phyloP scores from a whole-genome alignment of 139 green algal genomes.

The Chlorella sp. region DNA sequence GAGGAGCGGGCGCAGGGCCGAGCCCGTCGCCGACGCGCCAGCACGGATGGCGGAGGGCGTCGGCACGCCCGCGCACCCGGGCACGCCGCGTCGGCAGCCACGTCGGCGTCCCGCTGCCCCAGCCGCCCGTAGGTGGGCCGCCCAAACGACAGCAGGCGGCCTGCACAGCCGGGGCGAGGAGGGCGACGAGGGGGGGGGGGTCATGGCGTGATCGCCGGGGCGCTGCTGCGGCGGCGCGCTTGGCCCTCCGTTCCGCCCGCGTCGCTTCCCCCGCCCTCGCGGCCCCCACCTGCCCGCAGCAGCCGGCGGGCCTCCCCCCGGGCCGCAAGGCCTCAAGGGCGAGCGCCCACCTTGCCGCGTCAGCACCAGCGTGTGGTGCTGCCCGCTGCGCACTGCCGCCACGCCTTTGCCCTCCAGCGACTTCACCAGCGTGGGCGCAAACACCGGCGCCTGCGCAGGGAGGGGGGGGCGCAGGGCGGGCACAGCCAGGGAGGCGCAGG shows the following conservation, averaged over 20 bases:
- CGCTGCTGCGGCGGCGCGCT: no score
- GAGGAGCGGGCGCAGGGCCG: no score
- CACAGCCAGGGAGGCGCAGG: not conserved
- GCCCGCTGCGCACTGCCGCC: slow-evolving; percentile 48
- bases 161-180: not conserved
- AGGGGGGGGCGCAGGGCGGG: not conserved
- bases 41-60: no score
- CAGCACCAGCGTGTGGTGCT: slow-evolving; percentile 86
- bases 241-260: no score
- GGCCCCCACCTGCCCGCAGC: no score
- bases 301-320: no score
- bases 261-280: no score
- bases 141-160: slow-evolving; percentile 71
- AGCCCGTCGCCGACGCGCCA: no score
- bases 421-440: slow-evolving; percentile 41
- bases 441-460: slow-evolving; percentile 13
- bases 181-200: no score
- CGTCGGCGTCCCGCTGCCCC: slow-evolving; percentile 58
- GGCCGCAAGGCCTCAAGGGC: no score
- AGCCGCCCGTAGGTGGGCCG: slow-evolving; percentile 83
- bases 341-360: slow-evolving; percentile 47
- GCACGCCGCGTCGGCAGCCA: slow-evolving; percentile 37
- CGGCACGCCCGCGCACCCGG: not conserved
- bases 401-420: slow-evolving; percentile 39
- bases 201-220: no score